A percentile compares a stretch with the other conserved stretches of the same genome.
phyloP scores from a whole-genome alignment of 352 stramenopile genomes.

The Poterioochromonas sp. region DNA sequence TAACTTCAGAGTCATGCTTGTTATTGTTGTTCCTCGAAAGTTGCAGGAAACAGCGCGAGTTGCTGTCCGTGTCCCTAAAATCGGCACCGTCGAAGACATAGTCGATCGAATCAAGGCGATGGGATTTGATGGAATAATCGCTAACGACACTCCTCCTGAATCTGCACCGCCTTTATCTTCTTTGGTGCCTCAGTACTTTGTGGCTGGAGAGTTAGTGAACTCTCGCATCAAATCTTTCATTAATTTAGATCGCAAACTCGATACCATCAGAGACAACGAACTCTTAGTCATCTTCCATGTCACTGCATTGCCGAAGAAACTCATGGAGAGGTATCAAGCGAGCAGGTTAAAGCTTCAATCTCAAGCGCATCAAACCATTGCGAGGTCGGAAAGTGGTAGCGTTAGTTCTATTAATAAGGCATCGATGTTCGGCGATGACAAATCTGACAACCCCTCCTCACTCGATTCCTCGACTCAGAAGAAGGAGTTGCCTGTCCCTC shows the following conservation, averaged over 20 bases:
- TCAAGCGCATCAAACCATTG: too few species aligned
- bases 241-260: background rate
- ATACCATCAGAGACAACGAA: slow-evolving; percentile 9
- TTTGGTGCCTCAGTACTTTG: too few species aligned
- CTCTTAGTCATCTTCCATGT: background rate
- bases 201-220: background rate
- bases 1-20: background rate
- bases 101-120: background rate
- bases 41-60: background rate
- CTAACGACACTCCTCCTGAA: too few species aligned
- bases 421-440: too few species aligned
- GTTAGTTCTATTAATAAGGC: too few species aligned
- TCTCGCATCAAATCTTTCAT: background rate
- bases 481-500: too few species aligned
- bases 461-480: too few species aligned
- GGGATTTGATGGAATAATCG: background rate
- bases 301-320: background rate
- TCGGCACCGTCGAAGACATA: background rate
- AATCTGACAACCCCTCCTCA: too few species aligned
- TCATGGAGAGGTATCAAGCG: background rate
- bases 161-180: too few species aligned
- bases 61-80: background rate
- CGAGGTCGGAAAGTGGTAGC: too few species aligned
- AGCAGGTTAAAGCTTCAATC: background rate
- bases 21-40: slow-evolving; percentile 32